A percentile compares a stretch with the other conserved stretches of the same genome.
Conservation (phyloP, 1,284 basidiomycete species). For the Bjerkandera adusta region DNA sequence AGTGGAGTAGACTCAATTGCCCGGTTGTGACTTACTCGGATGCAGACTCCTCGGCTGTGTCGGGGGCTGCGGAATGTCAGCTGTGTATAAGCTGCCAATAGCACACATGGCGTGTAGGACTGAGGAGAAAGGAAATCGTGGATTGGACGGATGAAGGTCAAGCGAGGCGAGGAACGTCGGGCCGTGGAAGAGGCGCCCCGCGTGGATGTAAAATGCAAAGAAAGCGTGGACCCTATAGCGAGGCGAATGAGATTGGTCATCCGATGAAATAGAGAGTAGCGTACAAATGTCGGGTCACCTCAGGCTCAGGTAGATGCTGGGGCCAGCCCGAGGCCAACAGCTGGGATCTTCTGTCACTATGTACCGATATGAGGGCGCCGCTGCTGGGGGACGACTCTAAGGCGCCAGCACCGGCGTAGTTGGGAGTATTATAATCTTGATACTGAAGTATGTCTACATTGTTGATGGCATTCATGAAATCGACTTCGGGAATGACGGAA, state of each 20-base stretch:
- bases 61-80: constrained; percentile 15
- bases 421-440: not conserved
- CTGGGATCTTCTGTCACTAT: constrained; percentile 1
- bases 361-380: not conserved
- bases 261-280: not conserved
- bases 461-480: not conserved
- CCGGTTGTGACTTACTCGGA: constrained; percentile 1
- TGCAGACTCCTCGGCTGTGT: not conserved
- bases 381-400: not conserved
- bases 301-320: constrained; percentile 8
- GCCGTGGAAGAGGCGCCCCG: constrained; percentile 14
- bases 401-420: not conserved
- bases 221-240: constrained; percentile 14
- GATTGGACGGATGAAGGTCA: constrained; percentile 8
- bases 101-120: constrained; percentile 15
- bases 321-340: constrained; percentile 12
- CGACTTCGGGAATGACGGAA: not conserved
- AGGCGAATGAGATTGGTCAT: not conserved
- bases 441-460: not conserved
- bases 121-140: constrained; percentile 8
- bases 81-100: constrained; percentile 14
- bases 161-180: constrained; percentile 14
- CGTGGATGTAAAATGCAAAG: constrained; percentile 15
- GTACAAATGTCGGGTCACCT: constrained; percentile 12
- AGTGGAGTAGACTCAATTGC: not conserved